Base-by-base conservation (phyloP, 2,329 filamentous ascomycete genomes). In the Sporothrix schenckii region DNA sequence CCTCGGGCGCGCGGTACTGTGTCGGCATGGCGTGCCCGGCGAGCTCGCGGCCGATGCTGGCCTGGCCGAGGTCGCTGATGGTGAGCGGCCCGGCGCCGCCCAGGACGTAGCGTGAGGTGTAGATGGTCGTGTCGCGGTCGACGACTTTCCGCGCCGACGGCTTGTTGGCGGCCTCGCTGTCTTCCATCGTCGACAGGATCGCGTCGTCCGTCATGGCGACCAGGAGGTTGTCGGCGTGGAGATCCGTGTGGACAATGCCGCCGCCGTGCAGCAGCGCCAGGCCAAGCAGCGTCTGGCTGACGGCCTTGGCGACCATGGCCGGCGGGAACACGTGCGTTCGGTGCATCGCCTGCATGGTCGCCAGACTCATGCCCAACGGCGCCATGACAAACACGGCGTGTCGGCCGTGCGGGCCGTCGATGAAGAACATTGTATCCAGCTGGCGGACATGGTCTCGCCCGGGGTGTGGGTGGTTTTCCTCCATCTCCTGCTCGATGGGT, bases 1-100 rank as follows among this genome's bases (percentile, higher is more conserved):
- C 76, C 69, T 81, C 80, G 0, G 80, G 80, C 24, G 80, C 77
- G 24, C 78, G 76, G 68, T 79, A 79, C 0, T 70, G 76, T 5
- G 74, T 11, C 2, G 77, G 77, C 76, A 79, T 79, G 6, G 75
- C 77, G 3, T 70, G 73, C 0, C 75, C 71, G 3, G 56, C 63
- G 47, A 54, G 49, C 2, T 39, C 44, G 7, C 65, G 30, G 0
- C 78, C 77, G 41, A 78, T 75, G 14, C 77, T 75, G 16, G 80
- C 80, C 70, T 80, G 77, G n/a, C 80, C 78, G 3, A 81, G 73
- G 71, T 82, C 79, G 50, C 74, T 76, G 9, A 81, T 73, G 7
- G 72, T 73, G 6, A 80, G 76, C 0, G 72, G 50, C 0, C 79
- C 80, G 16, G 72, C 73, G 14, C 77, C 78, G 34, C 77, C 72